These are phyloP conservation scores for Clarireedia sp. DNA, from an alignment of 2,329 filamentous ascomycete genomes.

Conservation along the genomic window DNA sequence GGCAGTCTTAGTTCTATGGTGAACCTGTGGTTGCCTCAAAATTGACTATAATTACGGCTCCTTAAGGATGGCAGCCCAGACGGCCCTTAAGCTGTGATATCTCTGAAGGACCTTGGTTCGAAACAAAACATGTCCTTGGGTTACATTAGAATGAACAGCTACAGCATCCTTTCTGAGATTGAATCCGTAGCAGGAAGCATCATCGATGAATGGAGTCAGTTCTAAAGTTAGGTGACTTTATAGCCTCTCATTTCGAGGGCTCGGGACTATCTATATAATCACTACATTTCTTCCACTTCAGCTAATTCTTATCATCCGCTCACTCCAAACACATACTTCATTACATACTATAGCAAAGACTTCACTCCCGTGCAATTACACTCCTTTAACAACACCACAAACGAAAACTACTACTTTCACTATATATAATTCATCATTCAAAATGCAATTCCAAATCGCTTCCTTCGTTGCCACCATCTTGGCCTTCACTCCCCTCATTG, in stretches of 20 bases:
- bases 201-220: too few species aligned
- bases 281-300: not conserved
- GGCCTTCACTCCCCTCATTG: constrained; percentile 5
- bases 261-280: not conserved
- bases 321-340: not conserved
- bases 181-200: too few species aligned
- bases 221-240: too few species aligned
- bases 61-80: too few species aligned
- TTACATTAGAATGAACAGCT: too few species aligned
- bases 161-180: too few species aligned
- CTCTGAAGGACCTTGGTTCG: too few species aligned
- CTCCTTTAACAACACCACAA: not conserved
- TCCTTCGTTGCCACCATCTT: not conserved
- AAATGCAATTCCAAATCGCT: constrained; percentile 4
- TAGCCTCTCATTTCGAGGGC: not conserved
- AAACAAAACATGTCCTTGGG: too few species aligned
- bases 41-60: too few species aligned
- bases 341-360: not conserved
- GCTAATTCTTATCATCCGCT: not conserved
- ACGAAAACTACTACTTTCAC: not conserved
- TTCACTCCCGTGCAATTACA: not conserved
- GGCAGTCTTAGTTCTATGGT: too few species aligned
- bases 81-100: too few species aligned
- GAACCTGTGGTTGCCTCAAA: too few species aligned
- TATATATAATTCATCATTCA: not conserved